These are phyloP conservation scores for Yamadazyma sp. DNA, from an alignment of 805 yeast genomes.

Conservation along the genomic window DNA sequence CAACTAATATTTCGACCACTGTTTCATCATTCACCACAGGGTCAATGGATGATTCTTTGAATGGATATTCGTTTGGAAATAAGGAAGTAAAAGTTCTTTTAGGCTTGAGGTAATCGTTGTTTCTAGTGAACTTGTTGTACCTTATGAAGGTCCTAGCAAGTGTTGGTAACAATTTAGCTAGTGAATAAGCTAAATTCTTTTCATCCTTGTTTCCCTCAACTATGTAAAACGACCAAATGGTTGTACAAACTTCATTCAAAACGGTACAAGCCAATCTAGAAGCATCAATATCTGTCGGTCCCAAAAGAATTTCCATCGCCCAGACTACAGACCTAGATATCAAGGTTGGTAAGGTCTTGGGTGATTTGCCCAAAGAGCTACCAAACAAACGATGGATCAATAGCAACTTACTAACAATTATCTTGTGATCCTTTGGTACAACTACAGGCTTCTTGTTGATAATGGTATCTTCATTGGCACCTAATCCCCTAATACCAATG, in stretches of 20 bases:
- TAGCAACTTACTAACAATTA: constrained; percentile 57
- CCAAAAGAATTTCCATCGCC: constrained; percentile 57
- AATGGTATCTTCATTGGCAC: constrained; percentile 38
- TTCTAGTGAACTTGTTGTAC: constrained; percentile 50
- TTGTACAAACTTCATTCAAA: constrained; percentile 49
- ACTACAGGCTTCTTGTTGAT: constrained; percentile 17
- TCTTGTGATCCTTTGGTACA: constrained; percentile 51
- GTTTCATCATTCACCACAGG: constrained; percentile 68
- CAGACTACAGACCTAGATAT: constrained; percentile 50
- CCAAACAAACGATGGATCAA: constrained; percentile 57
- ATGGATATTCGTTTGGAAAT: constrained; percentile 70
- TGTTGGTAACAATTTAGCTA: constrained; percentile 55
- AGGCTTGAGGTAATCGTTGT: constrained; percentile 49
- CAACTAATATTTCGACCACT: constrained; percentile 71
- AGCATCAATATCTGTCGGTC: constrained; percentile 55
- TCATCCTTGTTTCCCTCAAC: constrained; percentile 32
- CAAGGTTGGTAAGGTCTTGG: constrained; percentile 34
- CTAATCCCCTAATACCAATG: constrained; percentile 57
- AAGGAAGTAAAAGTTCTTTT: constrained; percentile 65
- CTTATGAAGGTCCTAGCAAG: constrained; percentile 51
- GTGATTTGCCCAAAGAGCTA: constrained; percentile 32
- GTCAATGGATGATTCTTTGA: constrained; percentile 63
- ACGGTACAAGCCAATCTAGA: constrained; percentile 64
- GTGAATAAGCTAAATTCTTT: constrained; percentile 43
- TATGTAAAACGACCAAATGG: constrained; percentile 33